These are phyloP conservation scores for Rhodotorula kratochvilovae DNA, from an alignment of 768 basidiomycete species.

Conservation along the genomic window DNA sequence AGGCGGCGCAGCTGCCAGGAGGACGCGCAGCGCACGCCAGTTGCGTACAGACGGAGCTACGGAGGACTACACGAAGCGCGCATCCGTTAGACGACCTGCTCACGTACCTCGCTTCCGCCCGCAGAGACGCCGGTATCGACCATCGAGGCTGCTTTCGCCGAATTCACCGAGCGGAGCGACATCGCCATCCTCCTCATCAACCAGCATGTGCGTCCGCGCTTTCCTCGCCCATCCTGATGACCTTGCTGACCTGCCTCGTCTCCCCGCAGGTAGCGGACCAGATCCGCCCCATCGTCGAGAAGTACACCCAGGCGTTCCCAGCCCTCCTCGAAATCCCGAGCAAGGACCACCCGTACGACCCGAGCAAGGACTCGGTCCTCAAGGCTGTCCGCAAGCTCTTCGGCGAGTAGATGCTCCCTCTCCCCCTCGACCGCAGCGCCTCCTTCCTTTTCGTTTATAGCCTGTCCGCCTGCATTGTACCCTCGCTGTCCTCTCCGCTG, in stretches of 20 bases:
- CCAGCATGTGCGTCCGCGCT: conserved; percentile 70
- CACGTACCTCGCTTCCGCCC: neutral
- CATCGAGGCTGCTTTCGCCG: conserved; percentile 88
- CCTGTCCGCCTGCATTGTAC: neutral
- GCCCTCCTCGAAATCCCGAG: conserved; percentile 95
- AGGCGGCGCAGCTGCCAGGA: too few species aligned
- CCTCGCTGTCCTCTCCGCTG: neutral
- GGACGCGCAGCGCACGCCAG: too few species aligned
- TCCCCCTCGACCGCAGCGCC: too few species aligned
- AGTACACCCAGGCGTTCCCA: conserved; percentile 92
- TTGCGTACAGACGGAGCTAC: too few species aligned
- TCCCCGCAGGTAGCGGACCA: conserved; percentile 79
- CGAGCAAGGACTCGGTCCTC: conserved; percentile 88
- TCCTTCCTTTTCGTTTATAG: neutral
- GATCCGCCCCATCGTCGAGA: conserved; percentile 89
- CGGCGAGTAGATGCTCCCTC: conserved; percentile 57
- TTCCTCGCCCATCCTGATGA: too few species aligned
- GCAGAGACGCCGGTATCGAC: conserved; percentile 83
- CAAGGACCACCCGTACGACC: conserved; percentile 98
- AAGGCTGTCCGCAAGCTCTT: conserved; percentile 95
- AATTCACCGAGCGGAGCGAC: conserved; percentile 89
- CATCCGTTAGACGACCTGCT: neutral
- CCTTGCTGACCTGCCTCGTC: neutral
- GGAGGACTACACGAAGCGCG: too few species aligned
- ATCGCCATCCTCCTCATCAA: conserved; percentile 96